Percentiles rank a stretch among this genome's conserved stretches.
These are phyloP conservation scores for Fomes fomentarius DNA, from an alignment of 1,284 basidiomycete species.

Conservation along the genomic window DNA sequence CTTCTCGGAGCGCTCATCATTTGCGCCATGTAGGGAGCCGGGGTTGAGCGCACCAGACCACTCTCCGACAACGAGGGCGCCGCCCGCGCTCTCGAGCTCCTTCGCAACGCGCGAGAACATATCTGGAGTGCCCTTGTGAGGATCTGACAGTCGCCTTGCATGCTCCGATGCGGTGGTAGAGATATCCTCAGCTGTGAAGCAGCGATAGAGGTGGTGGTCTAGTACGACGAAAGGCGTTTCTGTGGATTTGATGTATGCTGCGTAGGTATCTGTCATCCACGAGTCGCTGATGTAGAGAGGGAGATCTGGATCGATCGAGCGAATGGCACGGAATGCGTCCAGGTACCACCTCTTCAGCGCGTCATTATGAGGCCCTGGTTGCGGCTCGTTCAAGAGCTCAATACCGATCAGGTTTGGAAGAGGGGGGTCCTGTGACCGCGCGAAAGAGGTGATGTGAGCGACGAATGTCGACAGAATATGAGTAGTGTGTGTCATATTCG, in stretches of 20 bases:
- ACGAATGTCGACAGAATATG: conserved; percentile 50
- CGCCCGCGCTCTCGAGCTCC: conserved; percentile 50
- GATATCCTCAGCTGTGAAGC: conserved; percentile 72
- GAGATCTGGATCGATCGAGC: conserved; percentile 53
- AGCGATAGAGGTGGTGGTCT: conserved; percentile 89
- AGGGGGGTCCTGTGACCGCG: conserved; percentile 37
- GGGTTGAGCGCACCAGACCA: conserved; percentile 84
- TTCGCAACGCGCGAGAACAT: conserved; percentile 47
- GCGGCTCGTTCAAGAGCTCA: conserved; percentile 86
- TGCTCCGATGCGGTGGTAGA: conserved; percentile 61
- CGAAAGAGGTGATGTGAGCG: conserved; percentile 44
- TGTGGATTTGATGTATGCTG: conserved; percentile 49
- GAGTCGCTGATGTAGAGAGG: conserved; percentile 81
- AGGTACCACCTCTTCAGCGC: conserved; percentile 70
- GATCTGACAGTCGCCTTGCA: conserved; percentile 47
- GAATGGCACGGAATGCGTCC: conserved; percentile 59
- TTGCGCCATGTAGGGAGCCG: conserved; percentile 52
- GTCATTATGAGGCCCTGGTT: conserved; percentile 50
- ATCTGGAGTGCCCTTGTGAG: conserved; percentile 42
- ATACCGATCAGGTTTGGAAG: conserved; percentile 78
- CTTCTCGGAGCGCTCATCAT: conserved; percentile 47
- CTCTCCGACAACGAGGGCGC: conserved; percentile 79
- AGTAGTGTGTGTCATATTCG: conserved; percentile 61
- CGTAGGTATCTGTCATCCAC: conserved; percentile 77
- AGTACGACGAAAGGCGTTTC: conserved; percentile 57